These are phyloP conservation scores for Fusarium nisikadoi DNA, from an alignment of 2,329 filamentous ascomycete species.

Conservation along the genomic window DNA sequence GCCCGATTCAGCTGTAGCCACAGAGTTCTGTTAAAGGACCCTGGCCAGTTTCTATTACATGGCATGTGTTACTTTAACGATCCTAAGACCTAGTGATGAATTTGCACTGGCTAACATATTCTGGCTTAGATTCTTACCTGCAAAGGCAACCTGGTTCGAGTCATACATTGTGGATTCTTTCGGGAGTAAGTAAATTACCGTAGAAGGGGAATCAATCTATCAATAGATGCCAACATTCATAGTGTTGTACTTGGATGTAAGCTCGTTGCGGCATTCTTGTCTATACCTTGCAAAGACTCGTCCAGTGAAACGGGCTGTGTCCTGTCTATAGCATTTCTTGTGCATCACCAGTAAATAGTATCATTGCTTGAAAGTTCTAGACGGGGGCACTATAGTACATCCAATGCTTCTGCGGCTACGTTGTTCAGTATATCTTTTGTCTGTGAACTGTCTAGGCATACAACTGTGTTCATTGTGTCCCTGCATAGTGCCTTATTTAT, in stretches of 20 bases:
- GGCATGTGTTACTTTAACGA: background rate
- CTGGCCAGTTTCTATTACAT: background rate
- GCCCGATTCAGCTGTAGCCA: background rate
- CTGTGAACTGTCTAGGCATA: background rate
- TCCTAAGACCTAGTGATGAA: background rate
- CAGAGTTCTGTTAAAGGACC: too few species aligned
- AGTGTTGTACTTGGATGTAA: background rate
- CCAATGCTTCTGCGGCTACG: background rate
- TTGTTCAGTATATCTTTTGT: background rate
- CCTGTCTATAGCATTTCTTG: too few species aligned
- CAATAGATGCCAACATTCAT: background rate
- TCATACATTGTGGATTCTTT: background rate
- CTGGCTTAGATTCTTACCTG: background rate
- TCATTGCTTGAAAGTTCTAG: background rate
- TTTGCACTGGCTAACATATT: background rate
- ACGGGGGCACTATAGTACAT: background rate
- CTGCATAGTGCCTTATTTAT: background rate
- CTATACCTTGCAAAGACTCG: too few species aligned
- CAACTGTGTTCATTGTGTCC: background rate
- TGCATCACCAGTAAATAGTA: too few species aligned
- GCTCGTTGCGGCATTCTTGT: too few species aligned
- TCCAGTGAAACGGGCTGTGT: too few species aligned
- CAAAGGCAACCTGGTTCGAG: background rate
- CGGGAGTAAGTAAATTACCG: background rate
- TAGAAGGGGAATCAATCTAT: background rate